Conservation (phyloP, 805 yeast genomes). For the Barnettozyma sucrosica region DNA sequence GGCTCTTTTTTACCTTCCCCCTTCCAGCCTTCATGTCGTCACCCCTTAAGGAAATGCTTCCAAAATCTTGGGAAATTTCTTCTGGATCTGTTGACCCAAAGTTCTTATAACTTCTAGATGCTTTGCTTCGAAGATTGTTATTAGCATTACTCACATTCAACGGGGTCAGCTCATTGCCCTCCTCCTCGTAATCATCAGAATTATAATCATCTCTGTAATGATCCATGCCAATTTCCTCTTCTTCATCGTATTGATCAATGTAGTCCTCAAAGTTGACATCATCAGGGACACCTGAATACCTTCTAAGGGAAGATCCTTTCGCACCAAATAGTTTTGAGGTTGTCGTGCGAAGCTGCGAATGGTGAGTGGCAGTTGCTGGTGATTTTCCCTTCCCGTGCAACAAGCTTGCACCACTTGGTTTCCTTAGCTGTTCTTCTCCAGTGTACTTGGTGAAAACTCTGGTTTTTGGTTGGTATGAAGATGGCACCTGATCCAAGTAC, state of each 20-base stretch:
- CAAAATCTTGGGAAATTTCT: slow-evolving; percentile 10
- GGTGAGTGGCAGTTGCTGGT: not conserved
- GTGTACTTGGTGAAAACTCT: slow-evolving; percentile 19
- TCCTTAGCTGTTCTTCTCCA: slow-evolving; percentile 13
- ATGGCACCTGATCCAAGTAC: not conserved
- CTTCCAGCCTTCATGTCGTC: slow-evolving; percentile 3
- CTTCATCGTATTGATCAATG: slow-evolving; percentile 38
- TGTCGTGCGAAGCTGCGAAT: slow-evolving; percentile 49
- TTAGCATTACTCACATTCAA: slow-evolving; percentile 21
- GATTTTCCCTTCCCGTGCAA: slow-evolving; percentile 2
- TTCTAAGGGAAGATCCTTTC: slow-evolving; percentile 64
- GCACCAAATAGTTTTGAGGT: slow-evolving; percentile 70
- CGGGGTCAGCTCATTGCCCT: slow-evolving; percentile 24
- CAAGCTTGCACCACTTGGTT: slow-evolving; percentile 15
- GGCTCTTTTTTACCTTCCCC: slow-evolving; percentile 18
- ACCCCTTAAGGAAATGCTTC: slow-evolving; percentile 7
- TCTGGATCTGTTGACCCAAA: slow-evolving; percentile 17
- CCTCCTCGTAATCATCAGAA: slow-evolving; percentile 21
- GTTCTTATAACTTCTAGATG: slow-evolving; percentile 12
- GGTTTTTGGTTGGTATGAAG: slow-evolving; percentile 7
- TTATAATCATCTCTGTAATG: slow-evolving; percentile 26
- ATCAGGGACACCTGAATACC: slow-evolving; percentile 68
- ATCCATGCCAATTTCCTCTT: slow-evolving; percentile 30
- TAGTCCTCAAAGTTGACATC: slow-evolving; percentile 43
- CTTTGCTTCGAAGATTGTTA: slow-evolving; percentile 18